Evolutionary conservation across 1,284 basidiomycete species (phyloP).

Genomic region (Moesziomyces sp.): DNA sequence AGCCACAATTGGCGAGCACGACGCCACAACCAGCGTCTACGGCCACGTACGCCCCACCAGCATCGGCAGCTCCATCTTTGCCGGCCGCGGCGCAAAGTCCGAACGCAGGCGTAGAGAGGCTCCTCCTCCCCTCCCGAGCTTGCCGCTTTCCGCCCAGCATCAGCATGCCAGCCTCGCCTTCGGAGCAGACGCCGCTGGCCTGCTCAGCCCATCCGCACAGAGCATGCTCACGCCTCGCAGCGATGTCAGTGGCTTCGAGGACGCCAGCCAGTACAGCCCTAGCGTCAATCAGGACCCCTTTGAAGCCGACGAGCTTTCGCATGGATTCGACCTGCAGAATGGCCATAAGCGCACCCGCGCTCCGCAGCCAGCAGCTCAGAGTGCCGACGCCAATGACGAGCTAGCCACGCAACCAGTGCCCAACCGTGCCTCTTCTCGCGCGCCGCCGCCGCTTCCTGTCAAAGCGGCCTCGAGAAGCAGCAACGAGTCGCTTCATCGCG

Average conservation of each 20-base stretch:
- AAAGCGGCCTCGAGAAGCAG: slow-evolving; percentile 38
- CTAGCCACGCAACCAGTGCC: slow-evolving; percentile 9
- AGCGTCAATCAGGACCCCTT: slow-evolving; percentile 12
- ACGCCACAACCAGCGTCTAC: slow-evolving; percentile 30
- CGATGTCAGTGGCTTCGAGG: slow-evolving; percentile 39
- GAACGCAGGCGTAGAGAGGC: slow-evolving; percentile 33
- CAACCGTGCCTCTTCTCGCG: slow-evolving; percentile 20
- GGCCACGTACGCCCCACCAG: slow-evolving; percentile 47
- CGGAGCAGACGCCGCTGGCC: slow-evolving; percentile 15
- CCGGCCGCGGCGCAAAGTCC: slow-evolving; percentile 40
- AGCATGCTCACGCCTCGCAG: slow-evolving; percentile 31
- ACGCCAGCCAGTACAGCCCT: slow-evolving; percentile 39
- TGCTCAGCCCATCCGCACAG: slow-evolving; percentile 26
- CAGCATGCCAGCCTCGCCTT: not conserved
- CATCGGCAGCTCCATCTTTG: slow-evolving; percentile 58
- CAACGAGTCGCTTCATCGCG: slow-evolving; percentile 18
- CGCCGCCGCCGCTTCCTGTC: slow-evolving; percentile 22
- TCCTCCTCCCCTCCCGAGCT: slow-evolving; percentile 41
- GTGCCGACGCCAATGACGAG: not conserved
- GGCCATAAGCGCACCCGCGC: not conserved
- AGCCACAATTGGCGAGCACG: slow-evolving; percentile 20
- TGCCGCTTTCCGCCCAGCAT: slow-evolving; percentile 11
- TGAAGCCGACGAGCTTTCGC: slow-evolving; percentile 4
- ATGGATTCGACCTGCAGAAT: slow-evolving; percentile 25
- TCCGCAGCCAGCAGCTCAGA: not conserved